phyloP scores from a whole-genome alignment of 805 yeast species.

The Myxozyma mucilagina region DNA sequence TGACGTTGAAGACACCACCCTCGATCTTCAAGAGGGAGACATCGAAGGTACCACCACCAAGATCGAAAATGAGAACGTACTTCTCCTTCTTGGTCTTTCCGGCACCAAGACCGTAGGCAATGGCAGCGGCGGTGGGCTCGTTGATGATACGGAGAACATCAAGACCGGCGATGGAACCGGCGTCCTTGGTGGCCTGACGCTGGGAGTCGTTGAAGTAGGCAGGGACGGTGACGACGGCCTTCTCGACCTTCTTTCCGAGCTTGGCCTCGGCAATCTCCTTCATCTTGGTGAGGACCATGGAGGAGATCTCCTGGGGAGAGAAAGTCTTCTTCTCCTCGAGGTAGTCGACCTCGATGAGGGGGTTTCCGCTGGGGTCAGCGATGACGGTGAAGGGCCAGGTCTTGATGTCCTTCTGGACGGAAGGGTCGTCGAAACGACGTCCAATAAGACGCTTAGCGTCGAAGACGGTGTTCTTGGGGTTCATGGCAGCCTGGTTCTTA shows the following conservation, averaged over 20 bases:
- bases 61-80: slow-evolving; percentile 87
- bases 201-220: slow-evolving; percentile 88
- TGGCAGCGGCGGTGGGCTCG: slow-evolving; percentile 96
- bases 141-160: slow-evolving; percentile 82
- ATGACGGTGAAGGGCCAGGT: slow-evolving; percentile 88
- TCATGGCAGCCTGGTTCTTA: slow-evolving; percentile 94
- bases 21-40: slow-evolving; percentile 87
- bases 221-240: slow-evolving; percentile 85
- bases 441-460: slow-evolving; percentile 89
- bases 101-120: slow-evolving; percentile 95
- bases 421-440: slow-evolving; percentile 79
- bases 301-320: slow-evolving; percentile 92
- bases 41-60: slow-evolving; percentile 99
- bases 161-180: slow-evolving; percentile 83
- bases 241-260: slow-evolving; percentile 74
- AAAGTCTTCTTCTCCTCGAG: slow-evolving; percentile 82
- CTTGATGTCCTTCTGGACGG: slow-evolving; percentile 87
- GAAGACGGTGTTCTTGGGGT: slow-evolving; percentile 86
- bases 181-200: slow-evolving; percentile 89
- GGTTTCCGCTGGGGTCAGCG: slow-evolving; percentile 63
- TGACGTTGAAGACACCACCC: slow-evolving; percentile 95
- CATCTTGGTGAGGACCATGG: slow-evolving; percentile 89
- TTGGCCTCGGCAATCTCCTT: slow-evolving; percentile 82
- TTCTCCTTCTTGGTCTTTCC: slow-evolving; percentile 79
- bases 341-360: slow-evolving; percentile 78